Evolutionary conservation across 768 basidiomycete species (phyloP).

Genomic region (Chalciporus sphaerocephalus): DNA sequence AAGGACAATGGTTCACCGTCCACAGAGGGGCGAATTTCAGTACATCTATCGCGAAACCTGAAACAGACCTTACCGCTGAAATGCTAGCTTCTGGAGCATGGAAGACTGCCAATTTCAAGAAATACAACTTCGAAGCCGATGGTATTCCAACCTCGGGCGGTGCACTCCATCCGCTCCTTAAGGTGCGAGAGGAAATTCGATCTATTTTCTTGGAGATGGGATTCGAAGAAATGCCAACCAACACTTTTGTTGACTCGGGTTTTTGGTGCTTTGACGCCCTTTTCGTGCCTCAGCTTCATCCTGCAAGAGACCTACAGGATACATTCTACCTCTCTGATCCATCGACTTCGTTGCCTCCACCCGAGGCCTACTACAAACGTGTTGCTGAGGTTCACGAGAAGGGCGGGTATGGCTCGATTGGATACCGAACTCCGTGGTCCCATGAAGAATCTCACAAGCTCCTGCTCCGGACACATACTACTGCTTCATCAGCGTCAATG

Average conservation of each 20-base stretch:
- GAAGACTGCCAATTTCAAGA: slow-evolving; percentile 92
- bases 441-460: slow-evolving; percentile 89
- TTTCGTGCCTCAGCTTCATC: slow-evolving; percentile 98
- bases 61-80: slow-evolving; percentile 94
- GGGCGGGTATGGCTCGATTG: slow-evolving; percentile 87
- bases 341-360: slow-evolving; percentile 65
- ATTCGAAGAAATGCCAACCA: slow-evolving; percentile 98
- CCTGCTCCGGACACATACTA: slow-evolving; percentile 94
- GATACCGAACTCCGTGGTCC: slow-evolving; percentile 97
- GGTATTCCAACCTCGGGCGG: slow-evolving; percentile 87
- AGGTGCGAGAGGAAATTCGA: slow-evolving; percentile 96
- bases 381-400: slow-evolving; percentile 81
- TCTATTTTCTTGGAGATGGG: slow-evolving; percentile 99
- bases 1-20: slow-evolving; percentile 92
- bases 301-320: slow-evolving; percentile 94
- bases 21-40: slow-evolving; percentile 82
- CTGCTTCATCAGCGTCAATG: slow-evolving; percentile 91
- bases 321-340: slow-evolving; percentile 99
- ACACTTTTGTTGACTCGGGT: slow-evolving; percentile 91
- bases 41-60: slow-evolving; percentile 86
- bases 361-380: slow-evolving; percentile 77
- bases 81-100: slow-evolving; percentile 91
- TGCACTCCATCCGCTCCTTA: slow-evolving; percentile 91
- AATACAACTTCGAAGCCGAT: slow-evolving; percentile 98
- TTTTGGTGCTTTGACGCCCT: slow-evolving; percentile 99